phyloP scores from a whole-genome alignment of 2,329 filamentous ascomycete genomes.

The Colletotrichum ledebouriae region DNA sequence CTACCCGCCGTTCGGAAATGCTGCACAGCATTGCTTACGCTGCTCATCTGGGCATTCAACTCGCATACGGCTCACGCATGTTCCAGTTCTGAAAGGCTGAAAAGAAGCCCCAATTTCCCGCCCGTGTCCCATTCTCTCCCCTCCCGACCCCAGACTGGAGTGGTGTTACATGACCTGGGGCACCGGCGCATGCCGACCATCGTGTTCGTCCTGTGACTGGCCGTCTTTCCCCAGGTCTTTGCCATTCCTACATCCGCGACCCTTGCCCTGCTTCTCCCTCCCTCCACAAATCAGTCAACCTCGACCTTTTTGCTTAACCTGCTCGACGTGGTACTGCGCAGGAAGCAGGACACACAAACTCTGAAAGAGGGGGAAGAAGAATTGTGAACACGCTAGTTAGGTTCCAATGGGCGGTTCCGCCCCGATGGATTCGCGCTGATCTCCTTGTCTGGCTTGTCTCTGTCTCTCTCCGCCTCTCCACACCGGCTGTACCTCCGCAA shows the following conservation, averaged over 20 bases:
- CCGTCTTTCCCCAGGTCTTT: slow-evolving; percentile 40
- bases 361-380: slow-evolving; percentile 4
- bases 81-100: slow-evolving; percentile 34
- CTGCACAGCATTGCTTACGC: slow-evolving; percentile 14
- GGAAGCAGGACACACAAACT: slow-evolving; percentile 11
- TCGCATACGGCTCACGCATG: slow-evolving; percentile 21
- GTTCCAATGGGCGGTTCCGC: slow-evolving; percentile 34
- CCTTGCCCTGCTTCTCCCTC: slow-evolving; percentile 21
- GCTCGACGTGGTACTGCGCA: slow-evolving; percentile 16
- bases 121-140: slow-evolving; percentile 36
- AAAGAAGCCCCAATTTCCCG: slow-evolving; percentile 36
- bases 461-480: slow-evolving; percentile 20
- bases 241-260: slow-evolving; percentile 32
- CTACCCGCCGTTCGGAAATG: background rate
- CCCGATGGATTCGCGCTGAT: slow-evolving; percentile 37
- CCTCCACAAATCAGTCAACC: slow-evolving; percentile 33
- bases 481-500: background rate
- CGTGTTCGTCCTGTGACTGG: slow-evolving; percentile 28
- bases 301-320: slow-evolving; percentile 14
- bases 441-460: slow-evolving; percentile 12
- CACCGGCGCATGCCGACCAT: slow-evolving; percentile 34
- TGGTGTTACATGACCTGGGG: slow-evolving; percentile 33
- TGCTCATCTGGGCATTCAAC: slow-evolving; percentile 1
- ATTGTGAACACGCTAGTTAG: slow-evolving; percentile 31
- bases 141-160: slow-evolving; percentile 38